phyloP scores from a whole-genome alignment of 306 rosid species.

The Phaseolus lunatus region DNA sequence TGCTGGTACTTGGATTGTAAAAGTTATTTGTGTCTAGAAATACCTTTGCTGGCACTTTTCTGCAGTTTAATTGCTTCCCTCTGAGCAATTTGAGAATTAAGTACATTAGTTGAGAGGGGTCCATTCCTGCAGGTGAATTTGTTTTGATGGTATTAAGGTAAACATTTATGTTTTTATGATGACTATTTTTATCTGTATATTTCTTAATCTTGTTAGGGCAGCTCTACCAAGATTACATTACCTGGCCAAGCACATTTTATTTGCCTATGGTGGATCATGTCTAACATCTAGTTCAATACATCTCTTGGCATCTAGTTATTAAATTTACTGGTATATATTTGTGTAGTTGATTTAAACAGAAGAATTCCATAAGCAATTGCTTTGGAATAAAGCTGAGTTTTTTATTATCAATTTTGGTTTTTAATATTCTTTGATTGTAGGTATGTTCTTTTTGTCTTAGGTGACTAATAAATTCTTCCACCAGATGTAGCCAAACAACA shows the following conservation, averaged over 20 bases:
- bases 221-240: neutral
- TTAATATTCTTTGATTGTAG: too few species aligned
- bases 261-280: neutral
- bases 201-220: neutral
- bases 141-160: conserved; percentile 64
- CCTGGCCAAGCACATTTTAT: neutral
- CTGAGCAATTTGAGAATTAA: too few species aligned
- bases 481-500: too few species aligned
- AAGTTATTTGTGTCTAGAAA: conserved; percentile 15
- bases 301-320: neutral
- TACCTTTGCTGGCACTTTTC: conserved; percentile 46
- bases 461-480: too few species aligned
- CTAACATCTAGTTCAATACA: conserved; percentile 26
- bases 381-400: too few species aligned
- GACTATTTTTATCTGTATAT: too few species aligned
- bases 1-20: neutral
- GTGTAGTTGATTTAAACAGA: neutral
- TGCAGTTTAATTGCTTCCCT: conserved; percentile 13
- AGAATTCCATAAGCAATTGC: too few species aligned
- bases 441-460: too few species aligned
- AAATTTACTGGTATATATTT: neutral
- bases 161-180: conserved; percentile 15
- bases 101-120: too few species aligned
- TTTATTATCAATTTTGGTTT: too few species aligned
- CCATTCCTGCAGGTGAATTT: neutral